A percentile compares a stretch with the other conserved stretches of the same genome.
These are phyloP conservation scores for Myriosclerotinia curreyana DNA, from an alignment of 2,329 filamentous ascomycete genomes.

Conservation along the genomic window DNA sequence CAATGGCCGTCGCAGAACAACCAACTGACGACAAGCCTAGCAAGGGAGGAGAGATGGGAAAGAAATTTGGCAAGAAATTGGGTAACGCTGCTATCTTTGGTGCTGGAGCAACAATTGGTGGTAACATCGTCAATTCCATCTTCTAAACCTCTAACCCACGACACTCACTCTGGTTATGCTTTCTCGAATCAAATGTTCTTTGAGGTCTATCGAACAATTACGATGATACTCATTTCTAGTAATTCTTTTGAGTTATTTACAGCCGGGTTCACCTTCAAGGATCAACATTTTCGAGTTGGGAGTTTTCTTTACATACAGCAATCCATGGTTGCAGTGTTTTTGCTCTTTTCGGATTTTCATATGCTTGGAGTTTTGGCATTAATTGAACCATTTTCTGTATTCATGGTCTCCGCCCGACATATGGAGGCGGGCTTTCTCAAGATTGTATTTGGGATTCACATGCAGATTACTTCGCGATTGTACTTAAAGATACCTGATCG, in stretches of 20 bases:
- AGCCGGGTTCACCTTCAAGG: neutral
- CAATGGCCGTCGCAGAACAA: slow-evolving; percentile 66
- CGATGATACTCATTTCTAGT: neutral
- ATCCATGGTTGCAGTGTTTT: neutral
- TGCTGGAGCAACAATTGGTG: slow-evolving; percentile 85
- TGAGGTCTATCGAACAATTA: neutral
- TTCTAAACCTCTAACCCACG: slow-evolving; percentile 53
- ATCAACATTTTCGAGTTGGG: neutral
- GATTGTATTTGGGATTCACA: slow-evolving; percentile 9
- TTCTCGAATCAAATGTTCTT: neutral
- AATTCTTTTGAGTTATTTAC: neutral
- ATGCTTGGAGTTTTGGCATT: slow-evolving; percentile 15
- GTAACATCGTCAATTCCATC: slow-evolving; percentile 86
- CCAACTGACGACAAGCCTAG: slow-evolving; percentile 44
- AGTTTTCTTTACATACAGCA: neutral
- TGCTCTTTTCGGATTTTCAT: neutral
- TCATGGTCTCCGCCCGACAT: neutral
- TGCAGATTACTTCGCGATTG: slow-evolving; percentile 1
- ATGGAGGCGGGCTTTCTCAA: neutral
- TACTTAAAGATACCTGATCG: slow-evolving; percentile 2
- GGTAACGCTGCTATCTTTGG: slow-evolving; percentile 84
- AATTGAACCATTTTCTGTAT: slow-evolving; percentile 6
- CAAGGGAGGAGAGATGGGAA: slow-evolving; percentile 63
- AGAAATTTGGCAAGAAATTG: slow-evolving; percentile 96
- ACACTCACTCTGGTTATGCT: neutral